A percentile compares a stretch with the other conserved stretches of the same genome.
Evolutionary conservation across 495 filamentous ascomycete genomes (phyloP).

Genomic region (Aspergillus bertholletiae): DNA sequence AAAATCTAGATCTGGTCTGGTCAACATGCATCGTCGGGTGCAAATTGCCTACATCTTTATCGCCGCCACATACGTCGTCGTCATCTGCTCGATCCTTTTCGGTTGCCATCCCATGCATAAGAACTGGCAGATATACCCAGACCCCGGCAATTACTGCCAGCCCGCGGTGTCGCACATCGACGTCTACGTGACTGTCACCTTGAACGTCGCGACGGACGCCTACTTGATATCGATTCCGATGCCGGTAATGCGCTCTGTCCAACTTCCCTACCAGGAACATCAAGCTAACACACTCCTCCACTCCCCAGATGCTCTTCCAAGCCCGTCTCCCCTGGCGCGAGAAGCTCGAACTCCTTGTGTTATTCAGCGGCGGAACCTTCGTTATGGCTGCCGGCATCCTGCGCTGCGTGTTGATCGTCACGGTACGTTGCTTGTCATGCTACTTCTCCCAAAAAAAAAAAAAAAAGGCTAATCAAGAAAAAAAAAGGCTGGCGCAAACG

Average conservation of each 20-base stretch:
- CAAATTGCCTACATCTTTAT: constrained; percentile 51
- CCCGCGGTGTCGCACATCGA: constrained; percentile 46
- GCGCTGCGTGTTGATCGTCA: constrained; percentile 55
- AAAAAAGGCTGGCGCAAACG: constrained; percentile 39
- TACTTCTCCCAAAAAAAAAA: constrained; percentile 3
- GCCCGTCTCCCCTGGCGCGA: constrained; percentile 46
- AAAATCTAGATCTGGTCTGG: constrained; percentile 40
- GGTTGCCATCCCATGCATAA: constrained; percentile 51
- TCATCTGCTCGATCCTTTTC: constrained; percentile 50
- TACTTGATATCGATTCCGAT: constrained; percentile 54
- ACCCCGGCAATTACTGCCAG: constrained; percentile 51
- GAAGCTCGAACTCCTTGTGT: constrained; percentile 50
- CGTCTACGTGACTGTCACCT: constrained; percentile 44
- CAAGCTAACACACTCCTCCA: too few relatives aligned
- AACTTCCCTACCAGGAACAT: too few relatives aligned
- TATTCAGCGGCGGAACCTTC: constrained; percentile 58
- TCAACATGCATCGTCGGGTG: constrained; percentile 48
- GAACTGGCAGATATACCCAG: constrained; percentile 57
- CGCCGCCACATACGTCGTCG: constrained; percentile 48
- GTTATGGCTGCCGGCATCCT: constrained; percentile 58
- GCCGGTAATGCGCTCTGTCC: too few relatives aligned
- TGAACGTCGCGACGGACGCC: constrained; percentile 52
- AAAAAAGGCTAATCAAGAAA: not conserved
- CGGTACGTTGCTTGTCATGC: constrained; percentile 26
- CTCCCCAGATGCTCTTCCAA: constrained; percentile 48